These are phyloP conservation scores for Gentiana straminea DNA, from an alignment of 257 asterid genomes.

Conservation along the genomic window DNA sequence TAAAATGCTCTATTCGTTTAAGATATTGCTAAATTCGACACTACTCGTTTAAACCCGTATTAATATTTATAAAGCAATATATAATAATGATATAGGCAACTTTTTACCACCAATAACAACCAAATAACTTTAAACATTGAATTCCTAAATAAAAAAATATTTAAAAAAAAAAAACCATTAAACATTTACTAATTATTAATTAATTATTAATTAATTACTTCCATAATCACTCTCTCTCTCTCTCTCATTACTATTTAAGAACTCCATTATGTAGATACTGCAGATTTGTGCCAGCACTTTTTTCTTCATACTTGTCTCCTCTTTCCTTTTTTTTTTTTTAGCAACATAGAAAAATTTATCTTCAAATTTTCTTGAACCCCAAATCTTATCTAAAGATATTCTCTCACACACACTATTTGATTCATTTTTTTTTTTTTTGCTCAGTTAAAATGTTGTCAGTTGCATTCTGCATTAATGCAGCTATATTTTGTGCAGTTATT, in stretches of 20 bases:
- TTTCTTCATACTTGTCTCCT: conserved; percentile 34
- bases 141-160: no score
- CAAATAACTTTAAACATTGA: background rate
- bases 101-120: conserved; percentile 15
- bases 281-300: conserved; percentile 43
- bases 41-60: no score
- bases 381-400: conserved; percentile 4
- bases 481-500: conserved; percentile 14
- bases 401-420: background rate
- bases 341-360: conserved; percentile 10
- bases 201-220: conserved; percentile 25
- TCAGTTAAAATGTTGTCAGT: conserved; percentile 32
- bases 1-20: no score
- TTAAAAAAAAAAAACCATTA: conserved; percentile 14
- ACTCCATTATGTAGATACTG: conserved; percentile 29
- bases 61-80: no score
- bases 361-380: background rate
- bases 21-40: no score
- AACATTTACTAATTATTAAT: conserved; percentile 12
- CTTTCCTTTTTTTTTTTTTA: conserved; percentile 4
- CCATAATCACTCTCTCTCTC: conserved; percentile 32
- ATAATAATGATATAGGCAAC: no score
- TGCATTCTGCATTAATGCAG: conserved; percentile 21
- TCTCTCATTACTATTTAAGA: conserved; percentile 60
- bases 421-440: conserved; percentile 1